Conservation (phyloP, 108 stramenopile genomes). For the Cyclotella sp. region DNA sequence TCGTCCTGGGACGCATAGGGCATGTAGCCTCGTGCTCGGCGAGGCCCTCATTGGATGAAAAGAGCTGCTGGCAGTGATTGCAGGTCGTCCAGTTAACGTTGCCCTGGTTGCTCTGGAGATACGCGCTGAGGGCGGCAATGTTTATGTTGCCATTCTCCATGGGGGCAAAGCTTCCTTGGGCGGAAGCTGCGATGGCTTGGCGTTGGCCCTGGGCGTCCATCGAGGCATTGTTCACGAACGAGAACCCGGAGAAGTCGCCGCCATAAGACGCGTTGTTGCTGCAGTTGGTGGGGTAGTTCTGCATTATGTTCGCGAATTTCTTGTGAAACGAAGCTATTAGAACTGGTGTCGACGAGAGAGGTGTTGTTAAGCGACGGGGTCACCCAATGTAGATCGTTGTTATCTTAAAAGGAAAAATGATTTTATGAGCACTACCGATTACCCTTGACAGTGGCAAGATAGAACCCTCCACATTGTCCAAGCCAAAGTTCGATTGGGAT, state of each 20-base stretch:
- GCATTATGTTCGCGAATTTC: background rate
- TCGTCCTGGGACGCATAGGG: conserved; percentile 3
- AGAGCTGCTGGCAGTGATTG: conserved; percentile 29
- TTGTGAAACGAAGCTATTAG: background rate
- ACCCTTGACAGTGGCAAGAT: background rate
- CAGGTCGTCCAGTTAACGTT: conserved; percentile 8
- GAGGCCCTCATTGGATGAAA: conserved; percentile 6
- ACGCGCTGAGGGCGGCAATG: conserved; percentile 1
- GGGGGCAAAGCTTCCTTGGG: background rate
- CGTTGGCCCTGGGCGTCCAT: background rate
- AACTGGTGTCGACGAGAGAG: background rate
- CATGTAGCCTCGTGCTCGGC: conserved; percentile 21
- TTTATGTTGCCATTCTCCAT: background rate
- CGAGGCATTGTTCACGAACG: background rate
- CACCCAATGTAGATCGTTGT: background rate
- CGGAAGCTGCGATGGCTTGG: background rate
- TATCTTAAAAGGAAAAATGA: background rate
- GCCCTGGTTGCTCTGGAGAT: background rate
- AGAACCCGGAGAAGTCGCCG: conserved; percentile 14
- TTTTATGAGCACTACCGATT: background rate
- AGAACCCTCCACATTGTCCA: background rate
- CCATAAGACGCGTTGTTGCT: background rate
- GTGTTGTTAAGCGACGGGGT: background rate
- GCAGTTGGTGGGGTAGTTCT: background rate
- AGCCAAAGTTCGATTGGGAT: background rate